These are phyloP conservation scores for Trichothecium roseum DNA, from an alignment of 2,329 filamentous ascomycete genomes.

Conservation along the genomic window DNA sequence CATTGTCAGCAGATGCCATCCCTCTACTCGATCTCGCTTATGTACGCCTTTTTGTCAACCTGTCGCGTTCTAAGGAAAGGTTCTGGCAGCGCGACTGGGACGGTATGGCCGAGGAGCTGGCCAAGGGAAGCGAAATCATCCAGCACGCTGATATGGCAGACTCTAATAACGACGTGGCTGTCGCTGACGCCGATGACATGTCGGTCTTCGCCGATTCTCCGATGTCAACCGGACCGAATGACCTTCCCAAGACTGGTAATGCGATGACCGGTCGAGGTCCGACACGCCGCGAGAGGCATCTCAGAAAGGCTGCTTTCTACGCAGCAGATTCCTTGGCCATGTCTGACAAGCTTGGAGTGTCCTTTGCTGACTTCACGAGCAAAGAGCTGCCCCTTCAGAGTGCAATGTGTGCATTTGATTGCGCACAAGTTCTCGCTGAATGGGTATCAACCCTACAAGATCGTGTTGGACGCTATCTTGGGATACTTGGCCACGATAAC, in stretches of 20 bases:
- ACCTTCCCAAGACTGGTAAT: conserved; percentile 17
- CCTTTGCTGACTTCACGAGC: conserved; percentile 74
- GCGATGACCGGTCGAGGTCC: conserved; percentile 13
- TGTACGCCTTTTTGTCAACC: conserved; percentile 82
- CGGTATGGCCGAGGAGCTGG: conserved; percentile 78
- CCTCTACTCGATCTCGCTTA: conserved; percentile 87
- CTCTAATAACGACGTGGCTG: conserved; percentile 33
- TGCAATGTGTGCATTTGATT: conserved; percentile 88
- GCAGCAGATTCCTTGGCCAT: conserved; percentile 85
- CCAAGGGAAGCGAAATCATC: conserved; percentile 63
- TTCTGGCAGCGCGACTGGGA: conserved; percentile 94
- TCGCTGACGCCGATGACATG: conserved; percentile 34
- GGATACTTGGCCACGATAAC: conserved; percentile 73
- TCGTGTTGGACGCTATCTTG: conserved; percentile 80
- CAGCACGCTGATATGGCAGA: conserved; percentile 60
- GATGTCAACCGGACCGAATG: conserved; percentile 34
- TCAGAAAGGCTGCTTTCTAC: conserved; percentile 91
- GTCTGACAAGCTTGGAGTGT: conserved; percentile 76
- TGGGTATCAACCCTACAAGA: conserved; percentile 93
- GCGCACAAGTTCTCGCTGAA: conserved; percentile 84
- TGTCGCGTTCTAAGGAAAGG: conserved; percentile 84
- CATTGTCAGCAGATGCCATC: conserved; percentile 82
- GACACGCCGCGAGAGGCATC: conserved; percentile 69
- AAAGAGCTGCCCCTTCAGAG: conserved; percentile 83
- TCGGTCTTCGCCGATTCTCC: conserved; percentile 28